Evolutionary conservation across 2,329 filamentous ascomycete species (phyloP), one percentile per base, ranked within the genome.

Genomic region (Pestalotiopsis sp.): DNA sequence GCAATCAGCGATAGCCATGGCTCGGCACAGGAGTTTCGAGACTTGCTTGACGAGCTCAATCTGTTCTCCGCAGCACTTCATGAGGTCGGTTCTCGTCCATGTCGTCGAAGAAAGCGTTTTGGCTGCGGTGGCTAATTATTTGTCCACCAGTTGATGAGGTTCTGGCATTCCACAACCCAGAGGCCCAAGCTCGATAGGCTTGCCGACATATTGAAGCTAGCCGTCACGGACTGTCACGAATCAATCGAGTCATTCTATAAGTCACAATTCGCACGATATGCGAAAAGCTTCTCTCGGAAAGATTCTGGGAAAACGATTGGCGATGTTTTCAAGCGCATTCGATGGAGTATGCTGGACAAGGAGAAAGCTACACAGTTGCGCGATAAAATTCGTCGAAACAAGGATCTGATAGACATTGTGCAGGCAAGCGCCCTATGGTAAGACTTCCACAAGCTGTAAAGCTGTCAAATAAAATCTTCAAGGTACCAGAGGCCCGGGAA

Each of bases 1-100:
- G 65, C 65, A 4, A 36, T 66, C 17, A 66, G 65, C 65, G 65
- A 66, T 9, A 61, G 65, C 56, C 56, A 49, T 23, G 65, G 65
- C 38, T 66, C 65, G 0, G 52, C 65, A 4, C 65, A 27, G 4
- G 56, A 60, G 56, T 66, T 66, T 13, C 31, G 9, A 14, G 65
- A 66, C 31, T 20, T 66, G 57, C 57, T 66, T 1, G 20, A 20
- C 1, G 65, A 66, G 4, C 52, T 66, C 5, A 36, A 59, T 3
- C 7, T 20, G 4, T 60, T 66, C 9, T 59, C 52, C 13, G 12
- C 12, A 12, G 5, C 59, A 11, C 25, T 61, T 0, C 23, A 38
- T 12, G 31, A 61, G 59, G 59, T 61, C 5, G 9, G 25, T 61
- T 14, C 5, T 13, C 27, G 17, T 31, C 14, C 11, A 2, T n/a